A percentile compares a stretch with the other conserved stretches of the same genome.
Conservation (phyloP, 306 rosid species). For the Cicer cuneatum region DNA sequence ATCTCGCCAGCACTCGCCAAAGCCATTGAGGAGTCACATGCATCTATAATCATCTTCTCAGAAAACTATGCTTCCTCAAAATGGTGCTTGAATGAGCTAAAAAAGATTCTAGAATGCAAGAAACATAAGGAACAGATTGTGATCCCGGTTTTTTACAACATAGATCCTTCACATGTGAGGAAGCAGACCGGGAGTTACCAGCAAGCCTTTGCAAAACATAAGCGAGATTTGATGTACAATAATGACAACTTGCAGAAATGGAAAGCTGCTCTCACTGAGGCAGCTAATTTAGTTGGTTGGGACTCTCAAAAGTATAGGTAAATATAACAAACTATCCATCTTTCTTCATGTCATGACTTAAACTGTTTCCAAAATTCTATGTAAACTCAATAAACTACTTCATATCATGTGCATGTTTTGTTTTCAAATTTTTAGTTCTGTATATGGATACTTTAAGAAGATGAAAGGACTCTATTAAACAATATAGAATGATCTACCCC, state of each 20-base stretch:
- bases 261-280: not conserved
- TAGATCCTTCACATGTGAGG: conserved; percentile 9
- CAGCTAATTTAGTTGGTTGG: not conserved
- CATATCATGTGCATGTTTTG: not conserved
- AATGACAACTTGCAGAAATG: not conserved
- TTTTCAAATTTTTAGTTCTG: not conserved
- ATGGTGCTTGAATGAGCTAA: conserved; percentile 11
- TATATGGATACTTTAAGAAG: not conserved
- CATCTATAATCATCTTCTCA: not conserved
- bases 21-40: not conserved
- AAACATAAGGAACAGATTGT: not conserved
- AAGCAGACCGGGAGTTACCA: not conserved
- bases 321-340: not conserved
- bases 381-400: not conserved
- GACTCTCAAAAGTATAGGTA: not conserved
- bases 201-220: not conserved
- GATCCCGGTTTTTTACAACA: not conserved
- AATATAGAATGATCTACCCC: too few relatives aligned
- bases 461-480: not conserved
- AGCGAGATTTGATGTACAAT: not conserved
- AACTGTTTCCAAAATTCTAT: not conserved
- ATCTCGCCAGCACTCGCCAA: not conserved
- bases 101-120: not conserved
- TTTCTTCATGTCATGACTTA: not conserved
- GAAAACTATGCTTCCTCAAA: not conserved